Conservation (phyloP, 1,139 yeast species). For the Wickerhamiella pararugosa region DNA sequence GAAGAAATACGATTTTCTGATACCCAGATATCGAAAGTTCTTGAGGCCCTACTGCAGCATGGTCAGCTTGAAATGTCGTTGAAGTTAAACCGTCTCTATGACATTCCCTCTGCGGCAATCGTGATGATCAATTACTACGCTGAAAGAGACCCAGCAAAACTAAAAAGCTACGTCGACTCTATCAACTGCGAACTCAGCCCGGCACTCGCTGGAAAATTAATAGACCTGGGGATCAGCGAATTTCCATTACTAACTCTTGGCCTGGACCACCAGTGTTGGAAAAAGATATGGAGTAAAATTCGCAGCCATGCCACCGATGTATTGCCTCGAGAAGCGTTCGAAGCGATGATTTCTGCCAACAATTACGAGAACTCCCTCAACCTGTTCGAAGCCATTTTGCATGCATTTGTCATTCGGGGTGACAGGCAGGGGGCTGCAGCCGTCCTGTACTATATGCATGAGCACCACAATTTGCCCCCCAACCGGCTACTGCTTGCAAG, state of each 20-base stretch:
- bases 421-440: conserved; percentile 5
- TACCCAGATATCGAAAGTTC: not conserved
- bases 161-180: not conserved
- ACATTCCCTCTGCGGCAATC: not conserved
- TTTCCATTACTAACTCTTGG: conserved; percentile 1
- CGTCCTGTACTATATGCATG: not conserved
- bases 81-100: not conserved
- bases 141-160: not conserved
- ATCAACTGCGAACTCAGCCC: conserved; percentile 4
- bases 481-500: not conserved
- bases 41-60: not conserved
- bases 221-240: not conserved
- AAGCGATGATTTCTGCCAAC: not conserved
- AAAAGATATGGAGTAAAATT: conserved; percentile 1
- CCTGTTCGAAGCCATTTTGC: conserved; percentile 2
- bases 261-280: conserved; percentile 5
- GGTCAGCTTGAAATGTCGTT: not conserved
- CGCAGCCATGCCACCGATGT: not conserved
- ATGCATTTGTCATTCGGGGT: conserved; percentile 2
- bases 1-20: not conserved
- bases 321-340: conserved; percentile 1
- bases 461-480: not conserved
- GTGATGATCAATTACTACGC: not conserved
- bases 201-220: not conserved
- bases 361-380: not conserved